phyloP scores from a whole-genome alignment of 306 rosid species.

The Begonia peltatifolia region DNA sequence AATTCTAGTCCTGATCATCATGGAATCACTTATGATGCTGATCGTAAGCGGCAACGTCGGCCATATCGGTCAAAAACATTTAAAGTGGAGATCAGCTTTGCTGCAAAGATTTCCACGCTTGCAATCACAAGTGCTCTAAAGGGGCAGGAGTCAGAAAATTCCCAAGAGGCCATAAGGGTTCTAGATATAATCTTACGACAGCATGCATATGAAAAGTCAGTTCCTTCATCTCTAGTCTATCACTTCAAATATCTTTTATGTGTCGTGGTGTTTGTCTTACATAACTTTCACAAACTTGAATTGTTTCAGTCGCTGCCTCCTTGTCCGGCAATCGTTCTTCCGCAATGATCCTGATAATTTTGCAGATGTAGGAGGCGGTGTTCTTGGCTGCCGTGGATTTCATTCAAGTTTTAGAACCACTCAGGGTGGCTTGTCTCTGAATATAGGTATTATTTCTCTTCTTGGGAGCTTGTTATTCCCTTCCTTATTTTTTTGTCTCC shows the following conservation, averaged over 20 bases:
- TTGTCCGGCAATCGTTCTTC: slow-evolving; percentile 78
- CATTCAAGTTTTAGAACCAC: slow-evolving; percentile 90
- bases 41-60: slow-evolving; percentile 58
- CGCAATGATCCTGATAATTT: slow-evolving; percentile 48
- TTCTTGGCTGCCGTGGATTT: slow-evolving; percentile 77
- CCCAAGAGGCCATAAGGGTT: slow-evolving; percentile 77
- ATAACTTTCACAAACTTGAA: background rate
- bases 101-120: slow-evolving; percentile 64
- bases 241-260: too few relatives aligned
- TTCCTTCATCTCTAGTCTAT: slow-evolving; percentile 6
- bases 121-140: slow-evolving; percentile 66
- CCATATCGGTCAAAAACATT: slow-evolving; percentile 47
- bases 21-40: slow-evolving; percentile 48
- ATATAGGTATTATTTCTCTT: slow-evolving; percentile 35
- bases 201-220: slow-evolving; percentile 79
- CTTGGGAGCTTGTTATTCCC: background rate
- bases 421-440: slow-evolving; percentile 72
- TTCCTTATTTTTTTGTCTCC: background rate
- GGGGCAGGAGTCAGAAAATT: slow-evolving; percentile 77
- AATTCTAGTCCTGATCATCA: slow-evolving; percentile 36
- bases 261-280: too few relatives aligned
- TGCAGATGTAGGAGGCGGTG: slow-evolving; percentile 80
- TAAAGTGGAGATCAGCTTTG: slow-evolving; percentile 72
- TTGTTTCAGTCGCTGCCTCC: slow-evolving; percentile 74
- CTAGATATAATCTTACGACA: slow-evolving; percentile 75